These are phyloP conservation scores for Eimeria sp. DNA, from an alignment of 169 alveolate species.

Conservation along the genomic window DNA sequence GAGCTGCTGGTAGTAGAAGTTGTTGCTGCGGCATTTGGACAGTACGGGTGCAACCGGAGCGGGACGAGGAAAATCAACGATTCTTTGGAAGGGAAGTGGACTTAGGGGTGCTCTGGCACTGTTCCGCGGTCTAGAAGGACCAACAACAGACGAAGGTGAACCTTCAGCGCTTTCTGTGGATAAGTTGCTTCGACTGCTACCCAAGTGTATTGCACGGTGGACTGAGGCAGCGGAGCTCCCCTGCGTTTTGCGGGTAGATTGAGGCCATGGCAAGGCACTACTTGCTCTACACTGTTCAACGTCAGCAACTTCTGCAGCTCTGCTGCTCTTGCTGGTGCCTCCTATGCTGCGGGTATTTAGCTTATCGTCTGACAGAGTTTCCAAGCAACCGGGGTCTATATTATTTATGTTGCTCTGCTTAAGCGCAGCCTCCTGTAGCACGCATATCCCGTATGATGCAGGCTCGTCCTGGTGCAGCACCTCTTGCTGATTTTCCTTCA, in stretches of 20 bases:
- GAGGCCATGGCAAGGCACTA: background rate
- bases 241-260: background rate
- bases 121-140: background rate
- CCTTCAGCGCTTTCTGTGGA: background rate
- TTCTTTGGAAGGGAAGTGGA: conserved; percentile 14
- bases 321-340: conserved; percentile 6
- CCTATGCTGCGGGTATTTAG: background rate
- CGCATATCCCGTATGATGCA: background rate
- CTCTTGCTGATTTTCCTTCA: background rate
- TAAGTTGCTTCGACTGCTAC: background rate
- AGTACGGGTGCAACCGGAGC: conserved; percentile 20
- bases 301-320: background rate
- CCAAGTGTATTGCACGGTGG: conserved; percentile 1
- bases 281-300: background rate
- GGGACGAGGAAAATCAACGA: conserved; percentile 44
- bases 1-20: background rate
- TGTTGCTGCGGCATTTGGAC: background rate
- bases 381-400: background rate
- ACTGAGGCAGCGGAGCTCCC: background rate
- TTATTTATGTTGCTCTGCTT: background rate
- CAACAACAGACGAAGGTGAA: background rate
- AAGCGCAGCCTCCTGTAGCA: background rate
- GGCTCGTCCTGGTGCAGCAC: conserved; percentile 13
- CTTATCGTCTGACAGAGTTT: background rate
- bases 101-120: background rate